Percentiles rank a stretch among this genome's conserved stretches.
Conservation (phyloP, 768 basidiomycete genomes). For the Suillus sp. region DNA sequence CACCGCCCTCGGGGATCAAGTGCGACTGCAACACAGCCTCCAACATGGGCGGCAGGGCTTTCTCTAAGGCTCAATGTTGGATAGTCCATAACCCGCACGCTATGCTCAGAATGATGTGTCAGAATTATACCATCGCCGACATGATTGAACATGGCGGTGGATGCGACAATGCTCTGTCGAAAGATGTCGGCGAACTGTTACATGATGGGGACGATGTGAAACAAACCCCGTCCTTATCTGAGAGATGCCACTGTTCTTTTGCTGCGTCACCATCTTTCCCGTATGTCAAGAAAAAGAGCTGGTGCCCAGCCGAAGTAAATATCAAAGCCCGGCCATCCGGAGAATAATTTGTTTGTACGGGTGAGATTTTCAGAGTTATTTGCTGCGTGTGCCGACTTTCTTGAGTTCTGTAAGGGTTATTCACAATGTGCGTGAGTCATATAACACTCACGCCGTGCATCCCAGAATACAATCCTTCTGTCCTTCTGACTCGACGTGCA, state of each 20-base stretch:
- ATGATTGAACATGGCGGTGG: slow-evolving; percentile 77
- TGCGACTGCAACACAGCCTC: slow-evolving; percentile 75
- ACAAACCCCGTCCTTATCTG: slow-evolving; percentile 34
- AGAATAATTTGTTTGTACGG: slow-evolving; percentile 67
- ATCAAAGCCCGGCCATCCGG: slow-evolving; percentile 71
- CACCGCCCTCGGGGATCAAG: slow-evolving; percentile 80
- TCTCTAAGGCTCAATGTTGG: slow-evolving; percentile 61
- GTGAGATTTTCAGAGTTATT: slow-evolving; percentile 57
- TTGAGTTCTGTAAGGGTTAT: slow-evolving; percentile 32
- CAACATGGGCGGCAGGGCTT: slow-evolving; percentile 73
- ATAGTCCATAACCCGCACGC: slow-evolving; percentile 69
- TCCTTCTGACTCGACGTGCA: slow-evolving; percentile 81
- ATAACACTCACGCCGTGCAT: slow-evolving; percentile 67
- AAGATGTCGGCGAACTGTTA: slow-evolving; percentile 1
- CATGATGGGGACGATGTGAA: neutral
- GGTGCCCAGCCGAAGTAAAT: slow-evolving; percentile 61
- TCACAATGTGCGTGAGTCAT: neutral
- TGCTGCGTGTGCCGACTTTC: slow-evolving; percentile 74
- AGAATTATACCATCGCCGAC: slow-evolving; percentile 70
- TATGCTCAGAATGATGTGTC: slow-evolving; percentile 63
- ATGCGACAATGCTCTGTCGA: slow-evolving; percentile 49
- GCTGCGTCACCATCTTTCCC: slow-evolving; percentile 54
- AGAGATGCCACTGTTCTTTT: slow-evolving; percentile 53
- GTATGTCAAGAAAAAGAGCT: slow-evolving; percentile 61
- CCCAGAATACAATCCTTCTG: slow-evolving; percentile 78